Evolutionary conservation across 2,329 filamentous ascomycete species (phyloP), one percentile per base, ranked within the genome.

Genomic region (Esteya vermicola): DNA sequence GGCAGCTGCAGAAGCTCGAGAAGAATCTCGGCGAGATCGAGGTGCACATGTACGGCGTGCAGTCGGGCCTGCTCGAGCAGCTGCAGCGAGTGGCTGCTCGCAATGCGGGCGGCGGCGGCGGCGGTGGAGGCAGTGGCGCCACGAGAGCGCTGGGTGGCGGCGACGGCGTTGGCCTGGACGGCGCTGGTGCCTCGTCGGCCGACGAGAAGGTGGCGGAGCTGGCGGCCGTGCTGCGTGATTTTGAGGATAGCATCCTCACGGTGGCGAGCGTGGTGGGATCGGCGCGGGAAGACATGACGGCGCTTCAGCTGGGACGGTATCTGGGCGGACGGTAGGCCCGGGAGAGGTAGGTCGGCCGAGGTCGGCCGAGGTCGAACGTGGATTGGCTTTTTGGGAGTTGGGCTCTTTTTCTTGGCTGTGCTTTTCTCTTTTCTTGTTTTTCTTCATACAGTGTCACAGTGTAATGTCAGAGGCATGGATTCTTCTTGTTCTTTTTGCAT

Each of bases 1-100:
- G 62, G 16, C 72, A 73, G 39, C 65, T 79, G 40, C 62, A 63
- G 32, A 67, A 61, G 44, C 78, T 78, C 50, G 68, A 71, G 50
- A 59, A 61, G 34, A 75, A 74, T 45, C 57, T 81, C 41, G 63
- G 65, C 40, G 75, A 81, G 52, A 78, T 81, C 39, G 77, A 81
- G 57, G 64, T 68, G 46, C 76, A 80, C 51, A 61, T 81, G 45
- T 66, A 75, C 45, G 70, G 72, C 9, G 67, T 81, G n/a, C 75
- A 80, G 54, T 63, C 66, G 13, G 70, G 64, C 27, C 61, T 78
- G 43, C 65, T 70, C 35, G 68, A 75, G 45, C 71, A 79, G 54
- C 64, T 78, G 43, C 71, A 73, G 50, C 65, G 71, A 33, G 57
- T 61, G 21, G 48, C 52, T 0, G 48, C 45, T n/a, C n/a, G n/a